Evolutionary conservation across 192 early-diverging fungal species (phyloP).

Genomic region (Coemansia umbellata): DNA sequence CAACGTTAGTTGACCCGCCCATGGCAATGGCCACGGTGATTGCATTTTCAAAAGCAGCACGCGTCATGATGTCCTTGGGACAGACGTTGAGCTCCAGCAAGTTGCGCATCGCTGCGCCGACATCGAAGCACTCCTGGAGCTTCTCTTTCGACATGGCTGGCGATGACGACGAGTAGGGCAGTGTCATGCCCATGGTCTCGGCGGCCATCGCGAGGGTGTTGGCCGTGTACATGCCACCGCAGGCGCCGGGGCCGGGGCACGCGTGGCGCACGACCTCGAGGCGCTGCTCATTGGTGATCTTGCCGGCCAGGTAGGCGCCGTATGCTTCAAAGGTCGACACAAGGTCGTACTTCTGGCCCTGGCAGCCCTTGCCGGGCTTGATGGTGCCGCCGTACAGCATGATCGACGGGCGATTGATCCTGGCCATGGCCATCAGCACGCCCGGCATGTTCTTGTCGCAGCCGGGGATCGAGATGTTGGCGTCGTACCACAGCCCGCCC

Average conservation of each 20-base stretch:
- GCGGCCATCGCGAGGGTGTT: conserved; percentile 97
- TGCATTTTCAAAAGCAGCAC: conserved; percentile 92
- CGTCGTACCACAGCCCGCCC: conserved; percentile 98
- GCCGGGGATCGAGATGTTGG: conserved; percentile 94
- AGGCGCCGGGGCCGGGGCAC: conserved; percentile 91
- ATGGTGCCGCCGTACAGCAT: conserved; percentile 99
- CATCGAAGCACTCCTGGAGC: conserved; percentile 78
- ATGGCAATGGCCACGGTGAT: conserved; percentile 90
- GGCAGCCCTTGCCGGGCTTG: conserved; percentile 62
- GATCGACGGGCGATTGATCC: conserved; percentile 92
- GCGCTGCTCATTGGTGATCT: conserved; percentile 84
- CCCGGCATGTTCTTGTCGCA: conserved; percentile 99
- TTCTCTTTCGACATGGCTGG: conserved; percentile 89
- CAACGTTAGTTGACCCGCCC: conserved; percentile 97
- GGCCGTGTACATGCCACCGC: conserved; percentile 99
- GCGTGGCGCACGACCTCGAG: conserved; percentile 66
- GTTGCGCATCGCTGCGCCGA: conserved; percentile 83
- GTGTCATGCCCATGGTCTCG: conserved; percentile 95
- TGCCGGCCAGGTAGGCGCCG: conserved; percentile 88
- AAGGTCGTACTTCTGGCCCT: conserved; percentile 76
- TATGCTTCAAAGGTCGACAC: conserved; percentile 97
- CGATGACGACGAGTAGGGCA: conserved; percentile 94
- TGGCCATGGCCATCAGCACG: conserved; percentile 91
- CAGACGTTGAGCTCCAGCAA: conserved; percentile 90
- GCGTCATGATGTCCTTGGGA: conserved; percentile 95